phyloP scores from a whole-genome alignment of 768 basidiomycete species.

The Amanita rubescens region DNA sequence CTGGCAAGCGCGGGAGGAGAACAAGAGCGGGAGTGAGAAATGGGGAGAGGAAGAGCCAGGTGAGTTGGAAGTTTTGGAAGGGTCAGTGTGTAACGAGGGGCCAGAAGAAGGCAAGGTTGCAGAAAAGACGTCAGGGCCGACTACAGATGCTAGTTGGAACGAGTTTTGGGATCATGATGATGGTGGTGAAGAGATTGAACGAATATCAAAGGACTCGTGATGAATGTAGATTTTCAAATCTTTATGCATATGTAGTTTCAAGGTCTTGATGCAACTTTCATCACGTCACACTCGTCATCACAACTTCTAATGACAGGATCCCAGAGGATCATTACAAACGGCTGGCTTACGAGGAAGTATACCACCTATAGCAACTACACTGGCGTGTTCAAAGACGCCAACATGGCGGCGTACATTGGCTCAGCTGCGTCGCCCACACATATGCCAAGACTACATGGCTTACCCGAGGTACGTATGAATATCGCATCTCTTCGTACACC shows the following conservation, averaged over 20 bases:
- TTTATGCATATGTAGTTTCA: too few relatives aligned
- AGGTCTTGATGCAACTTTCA: too few relatives aligned
- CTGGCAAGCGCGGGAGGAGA: neutral
- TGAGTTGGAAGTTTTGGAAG: neutral
- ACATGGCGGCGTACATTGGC: conserved; percentile 22
- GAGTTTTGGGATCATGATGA: conserved; percentile 70
- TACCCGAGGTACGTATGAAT: conserved; percentile 40
- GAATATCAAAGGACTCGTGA: conserved; percentile 54
- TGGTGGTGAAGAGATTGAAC: conserved; percentile 64
- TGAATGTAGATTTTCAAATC: neutral
- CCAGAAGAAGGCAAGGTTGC: too few relatives aligned
- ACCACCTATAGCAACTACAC: too few relatives aligned
- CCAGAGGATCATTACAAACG: too few relatives aligned
- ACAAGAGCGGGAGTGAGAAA: conserved; percentile 10
- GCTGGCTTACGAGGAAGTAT: neutral
- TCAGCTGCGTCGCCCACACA: conserved; percentile 28
- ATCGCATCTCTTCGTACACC: neutral
- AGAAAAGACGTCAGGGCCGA: neutral
- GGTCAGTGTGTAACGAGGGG: too few relatives aligned
- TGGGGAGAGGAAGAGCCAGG: conserved; percentile 1
- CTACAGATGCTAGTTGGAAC: conserved; percentile 16
- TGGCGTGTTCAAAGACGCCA: neutral
- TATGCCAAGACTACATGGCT: conserved; percentile 32
- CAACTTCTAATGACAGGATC: too few relatives aligned
- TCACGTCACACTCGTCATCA: too few relatives aligned